Conservation (phyloP, 345 rosid species). For the Xanthoceras sorbifolium region DNA sequence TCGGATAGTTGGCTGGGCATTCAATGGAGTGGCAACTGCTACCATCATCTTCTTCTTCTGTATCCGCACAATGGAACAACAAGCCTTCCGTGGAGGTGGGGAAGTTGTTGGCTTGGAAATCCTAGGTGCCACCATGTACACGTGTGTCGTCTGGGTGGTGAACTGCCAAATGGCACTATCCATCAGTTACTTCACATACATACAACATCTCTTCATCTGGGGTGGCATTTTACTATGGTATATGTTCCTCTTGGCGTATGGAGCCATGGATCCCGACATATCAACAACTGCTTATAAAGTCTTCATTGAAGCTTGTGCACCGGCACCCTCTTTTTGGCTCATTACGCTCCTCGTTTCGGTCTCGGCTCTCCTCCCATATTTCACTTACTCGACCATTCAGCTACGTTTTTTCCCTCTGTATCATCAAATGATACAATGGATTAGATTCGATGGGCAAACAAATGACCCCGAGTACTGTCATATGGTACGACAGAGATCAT, state of each 20-base stretch:
- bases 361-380: conserved; percentile 67
- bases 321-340: conserved; percentile 79
- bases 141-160: conserved; percentile 86
- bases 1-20: conserved; percentile 78
- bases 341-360: conserved; percentile 57
- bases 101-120: conserved; percentile 77
- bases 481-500: conserved; percentile 80
- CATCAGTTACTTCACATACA: conserved; percentile 77
- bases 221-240: conserved; percentile 81
- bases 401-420: conserved; percentile 82
- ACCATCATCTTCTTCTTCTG: conserved; percentile 80
- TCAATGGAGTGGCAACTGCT: conserved; percentile 65
- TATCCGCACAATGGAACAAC: conserved; percentile 59
- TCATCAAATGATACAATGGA: conserved; percentile 97
- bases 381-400: conserved; percentile 62
- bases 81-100: conserved; percentile 76
- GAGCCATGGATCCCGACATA: conserved; percentile 69
- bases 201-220: conserved; percentile 92
- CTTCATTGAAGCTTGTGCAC: conserved; percentile 82
- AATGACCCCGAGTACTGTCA: conserved; percentile 84
- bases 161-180: conserved; percentile 94
- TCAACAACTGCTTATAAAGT: conserved; percentile 84
- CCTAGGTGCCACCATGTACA: conserved; percentile 89
- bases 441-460: conserved; percentile 64
- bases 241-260: conserved; percentile 82